Evolutionary conservation across 148 eudicot species (phyloP), one percentile per base, ranked within the genome.

Genomic region (Dianthus caryophyllus): DNA sequence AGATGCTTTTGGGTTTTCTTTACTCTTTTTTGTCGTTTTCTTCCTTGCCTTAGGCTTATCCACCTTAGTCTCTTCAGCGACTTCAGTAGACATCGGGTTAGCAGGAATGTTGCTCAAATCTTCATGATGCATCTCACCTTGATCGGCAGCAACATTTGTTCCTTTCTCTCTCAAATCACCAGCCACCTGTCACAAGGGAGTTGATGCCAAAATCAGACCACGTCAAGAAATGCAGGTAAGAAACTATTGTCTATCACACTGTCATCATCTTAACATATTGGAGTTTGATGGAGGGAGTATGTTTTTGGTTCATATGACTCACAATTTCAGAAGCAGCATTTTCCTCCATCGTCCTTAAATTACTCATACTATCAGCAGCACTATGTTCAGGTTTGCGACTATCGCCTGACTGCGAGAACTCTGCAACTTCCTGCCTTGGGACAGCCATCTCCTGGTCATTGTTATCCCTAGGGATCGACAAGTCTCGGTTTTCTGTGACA

Each of bases 401-500:
- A 27, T 66, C 75, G 69, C 67, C 59, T 38, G 48, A 18, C 2
- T 47, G 60, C 52, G 70, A 41, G 13, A 48, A 5, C n/a, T 68
- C 77, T 13, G 36, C 76, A 67, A 57, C 72, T 26, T 59, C 68
- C 59, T 66, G 61, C 49, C 62, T 48, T 59, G 60, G 13, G 18
- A 6, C 60, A 67, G 50, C 69, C 50, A 26, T 51, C 61, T 44
- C 75, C 50, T 30, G 71, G 52, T 43, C 66, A 52, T 68, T 73
- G 41, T 49, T 62, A 52, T 47, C 69, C 79, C 58, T 38, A n/a
- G 26, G 41, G 60, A 64, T 72, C 39, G 81, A 64, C 63, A 30
- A 17, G 9, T 77, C 73, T 39, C 59, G 66, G 49, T 69, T 70
- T 64, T 18, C 66, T 56, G 63, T 56, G 60, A 55, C 71, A 54